Conservation (phyloP, 2,329 filamentous ascomycete genomes). For the Diaporthe citrichinensis region DNA sequence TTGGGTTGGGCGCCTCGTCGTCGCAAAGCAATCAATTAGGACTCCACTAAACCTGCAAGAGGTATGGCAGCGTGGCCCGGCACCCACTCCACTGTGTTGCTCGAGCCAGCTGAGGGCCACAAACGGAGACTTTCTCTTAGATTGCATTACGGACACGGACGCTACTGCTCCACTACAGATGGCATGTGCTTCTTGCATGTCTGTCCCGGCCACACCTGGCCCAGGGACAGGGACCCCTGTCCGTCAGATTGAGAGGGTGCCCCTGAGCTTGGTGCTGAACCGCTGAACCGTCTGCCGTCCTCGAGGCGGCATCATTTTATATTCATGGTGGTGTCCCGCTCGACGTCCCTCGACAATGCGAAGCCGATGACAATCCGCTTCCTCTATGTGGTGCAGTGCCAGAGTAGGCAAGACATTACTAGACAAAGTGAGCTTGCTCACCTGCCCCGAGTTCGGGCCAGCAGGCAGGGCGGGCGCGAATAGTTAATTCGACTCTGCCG, state of each 20-base stretch:
- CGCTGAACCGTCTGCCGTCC: background rate
- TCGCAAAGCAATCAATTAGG: slow-evolving; percentile 39
- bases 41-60: slow-evolving; percentile 35
- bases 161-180: slow-evolving; percentile 41
- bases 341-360: background rate
- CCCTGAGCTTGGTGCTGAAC: slow-evolving; percentile 21
- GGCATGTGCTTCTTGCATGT: slow-evolving; percentile 39
- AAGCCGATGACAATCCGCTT: slow-evolving; percentile 14
- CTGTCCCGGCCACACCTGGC: slow-evolving; percentile 35
- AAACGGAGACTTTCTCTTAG: slow-evolving; percentile 42
- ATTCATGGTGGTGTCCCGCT: slow-evolving; percentile 31
- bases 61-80: slow-evolving; percentile 32
- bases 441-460: background rate
- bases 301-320: slow-evolving; percentile 10
- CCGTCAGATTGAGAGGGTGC: slow-evolving; percentile 17
- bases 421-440: background rate
- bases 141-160: slow-evolving; percentile 42
- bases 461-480: background rate
- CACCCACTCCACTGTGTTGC: slow-evolving; percentile 2
- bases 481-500: slow-evolving; percentile 1
- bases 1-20: slow-evolving; percentile 39
- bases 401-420: slow-evolving; percentile 2
- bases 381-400: background rate
- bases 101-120: slow-evolving; percentile 24
- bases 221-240: slow-evolving; percentile 30